These are phyloP conservation scores for Talaromyces amestolkiae DNA, from an alignment of 2,329 filamentous ascomycete genomes.

Conservation along the genomic window DNA sequence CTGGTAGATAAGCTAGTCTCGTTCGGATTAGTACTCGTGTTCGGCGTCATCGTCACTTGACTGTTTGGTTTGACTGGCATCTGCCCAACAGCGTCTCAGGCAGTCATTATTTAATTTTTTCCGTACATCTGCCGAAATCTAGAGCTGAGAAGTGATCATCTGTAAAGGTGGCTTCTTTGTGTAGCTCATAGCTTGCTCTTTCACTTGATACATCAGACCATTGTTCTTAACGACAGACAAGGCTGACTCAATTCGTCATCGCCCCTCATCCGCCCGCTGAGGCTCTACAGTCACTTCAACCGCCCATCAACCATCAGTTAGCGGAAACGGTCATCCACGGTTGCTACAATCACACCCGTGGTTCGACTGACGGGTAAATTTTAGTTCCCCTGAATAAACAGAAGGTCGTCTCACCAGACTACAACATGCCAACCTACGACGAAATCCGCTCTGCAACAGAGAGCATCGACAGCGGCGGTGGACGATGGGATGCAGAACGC, in stretches of 20 bases:
- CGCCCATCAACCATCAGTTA: neutral
- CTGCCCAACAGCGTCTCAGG: slow-evolving; percentile 7
- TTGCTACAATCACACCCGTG: slow-evolving; percentile 16
- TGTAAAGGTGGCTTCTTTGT: neutral
- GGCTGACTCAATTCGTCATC: neutral
- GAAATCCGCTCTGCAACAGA: slow-evolving; percentile 32
- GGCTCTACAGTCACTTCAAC: neutral
- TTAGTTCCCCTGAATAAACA: neutral
- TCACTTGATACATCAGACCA: neutral
- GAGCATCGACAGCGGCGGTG: slow-evolving; percentile 26
- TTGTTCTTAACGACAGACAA: neutral
- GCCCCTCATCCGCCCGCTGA: slow-evolving; percentile 8
- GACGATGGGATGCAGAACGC: slow-evolving; percentile 42
- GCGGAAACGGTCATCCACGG: slow-evolving; percentile 20
- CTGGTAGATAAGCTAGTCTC: neutral
- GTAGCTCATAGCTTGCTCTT: neutral
- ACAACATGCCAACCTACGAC: slow-evolving; percentile 36
- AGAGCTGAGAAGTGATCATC: neutral
- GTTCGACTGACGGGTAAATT: slow-evolving; percentile 12
- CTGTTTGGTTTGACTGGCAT: neutral
- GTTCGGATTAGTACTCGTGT: neutral
- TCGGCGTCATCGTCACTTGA: slow-evolving; percentile 8
- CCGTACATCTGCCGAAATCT: neutral
- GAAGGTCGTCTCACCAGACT: neutral
- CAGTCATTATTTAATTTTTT: neutral